These are phyloP conservation scores for Paspalum notatum DNA, from an alignment of 176 grass and related monocot genomes.

Conservation along the genomic window DNA sequence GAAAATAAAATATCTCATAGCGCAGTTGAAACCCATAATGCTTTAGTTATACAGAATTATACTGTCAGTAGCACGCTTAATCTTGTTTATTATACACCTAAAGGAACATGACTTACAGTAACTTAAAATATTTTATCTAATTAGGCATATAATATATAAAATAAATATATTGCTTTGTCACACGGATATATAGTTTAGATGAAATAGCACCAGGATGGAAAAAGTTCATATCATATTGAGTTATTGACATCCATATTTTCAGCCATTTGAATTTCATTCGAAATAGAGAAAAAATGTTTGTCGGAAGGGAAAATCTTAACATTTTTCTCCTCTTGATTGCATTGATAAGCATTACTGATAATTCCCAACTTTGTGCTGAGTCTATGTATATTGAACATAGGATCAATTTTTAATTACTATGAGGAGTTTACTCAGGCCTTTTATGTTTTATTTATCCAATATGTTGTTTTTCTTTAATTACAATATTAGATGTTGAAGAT, in stretches of 20 bases:
- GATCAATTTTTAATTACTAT: neutral
- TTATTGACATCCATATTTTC: neutral
- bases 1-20: neutral
- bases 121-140: too few species aligned
- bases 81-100: neutral
- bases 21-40: neutral
- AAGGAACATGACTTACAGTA: too few species aligned
- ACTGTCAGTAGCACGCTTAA: neutral
- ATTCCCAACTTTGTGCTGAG: neutral
- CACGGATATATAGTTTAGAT: too few species aligned
- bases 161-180: too few species aligned
- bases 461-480: slow-evolving; percentile 47
- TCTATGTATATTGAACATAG: slow-evolving; percentile 5
- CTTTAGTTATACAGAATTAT: neutral
- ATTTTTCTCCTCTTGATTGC: neutral
- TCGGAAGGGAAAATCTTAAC: neutral
- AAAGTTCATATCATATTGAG: too few species aligned
- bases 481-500: slow-evolving; percentile 95
- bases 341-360: neutral
- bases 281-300: neutral
- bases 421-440: neutral
- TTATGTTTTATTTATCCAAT: slow-evolving; percentile 2
- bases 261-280: too few species aligned
- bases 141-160: too few species aligned
- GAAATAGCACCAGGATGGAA: too few species aligned